phyloP scores from a whole-genome alignment of 1,139 yeast species.

The Saccharomyces hybrid region DNA sequence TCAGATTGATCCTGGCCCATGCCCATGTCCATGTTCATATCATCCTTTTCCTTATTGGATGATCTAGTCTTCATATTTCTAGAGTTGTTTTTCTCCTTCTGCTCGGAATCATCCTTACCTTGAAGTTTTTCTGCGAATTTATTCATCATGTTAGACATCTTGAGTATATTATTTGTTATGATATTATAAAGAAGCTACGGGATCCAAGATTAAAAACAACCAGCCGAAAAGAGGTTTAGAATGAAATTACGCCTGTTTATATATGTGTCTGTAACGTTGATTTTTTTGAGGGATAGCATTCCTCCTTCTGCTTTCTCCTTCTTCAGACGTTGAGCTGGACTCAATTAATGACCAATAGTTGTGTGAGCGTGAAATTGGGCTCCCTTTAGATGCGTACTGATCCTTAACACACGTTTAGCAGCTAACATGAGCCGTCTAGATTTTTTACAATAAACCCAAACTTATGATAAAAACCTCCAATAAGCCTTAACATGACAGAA shows the following conservation, averaged over 20 bases:
- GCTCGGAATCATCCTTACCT: constrained; percentile 13
- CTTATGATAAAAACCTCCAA: not conserved
- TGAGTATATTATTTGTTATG: not conserved
- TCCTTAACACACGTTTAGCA: not conserved
- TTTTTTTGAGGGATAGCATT: not conserved
- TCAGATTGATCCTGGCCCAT: constrained; percentile 3
- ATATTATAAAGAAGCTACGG: not conserved
- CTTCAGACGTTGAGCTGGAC: not conserved
- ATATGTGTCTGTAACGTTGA: not conserved
- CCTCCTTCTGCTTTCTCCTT: not conserved
- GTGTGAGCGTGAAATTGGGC: not conserved
- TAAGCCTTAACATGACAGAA: not conserved
- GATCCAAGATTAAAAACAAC: not conserved
- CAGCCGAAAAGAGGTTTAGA: not conserved
- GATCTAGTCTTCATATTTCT: not conserved
- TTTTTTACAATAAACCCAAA: not conserved
- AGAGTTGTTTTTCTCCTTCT: constrained; percentile 4
- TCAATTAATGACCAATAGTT: not conserved
- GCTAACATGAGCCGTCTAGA: not conserved
- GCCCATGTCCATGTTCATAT: not conserved
- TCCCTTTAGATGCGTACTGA: not conserved
- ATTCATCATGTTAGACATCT: constrained; percentile 24
- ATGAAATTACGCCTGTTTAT: not conserved
- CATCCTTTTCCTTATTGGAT: not conserved
- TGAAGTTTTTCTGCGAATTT: constrained; percentile 23